Evolutionary conservation across 2,329 filamentous ascomycete genomes (phyloP).

Genomic region (Trichoderma breve): DNA sequence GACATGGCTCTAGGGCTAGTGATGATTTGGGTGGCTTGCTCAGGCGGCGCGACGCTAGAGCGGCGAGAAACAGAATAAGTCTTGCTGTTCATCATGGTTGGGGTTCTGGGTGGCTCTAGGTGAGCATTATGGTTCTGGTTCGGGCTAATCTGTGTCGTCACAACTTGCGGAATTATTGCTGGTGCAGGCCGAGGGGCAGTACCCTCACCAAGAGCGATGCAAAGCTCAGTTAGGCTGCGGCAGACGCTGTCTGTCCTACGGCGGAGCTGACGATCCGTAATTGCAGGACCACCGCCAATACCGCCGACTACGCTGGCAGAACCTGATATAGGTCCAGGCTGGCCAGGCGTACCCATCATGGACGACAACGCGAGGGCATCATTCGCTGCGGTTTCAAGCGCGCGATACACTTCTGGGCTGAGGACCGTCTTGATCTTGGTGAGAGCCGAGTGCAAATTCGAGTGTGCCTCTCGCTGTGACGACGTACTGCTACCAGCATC

Average conservation of each 20-base stretch:
- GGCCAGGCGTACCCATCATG: conserved; percentile 71
- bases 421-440: conserved; percentile 72
- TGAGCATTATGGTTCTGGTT: neutral
- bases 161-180: conserved; percentile 6
- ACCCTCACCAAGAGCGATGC: conserved; percentile 74
- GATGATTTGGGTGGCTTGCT: conserved; percentile 39
- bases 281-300: conserved; percentile 43
- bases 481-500: conserved; percentile 44
- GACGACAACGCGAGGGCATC: conserved; percentile 79
- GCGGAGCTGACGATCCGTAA: conserved; percentile 79
- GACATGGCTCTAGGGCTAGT: conserved; percentile 49
- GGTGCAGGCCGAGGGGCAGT: conserved; percentile 32
- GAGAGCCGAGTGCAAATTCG: conserved; percentile 76
- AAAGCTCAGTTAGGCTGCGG: conserved; percentile 87
- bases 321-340: conserved; percentile 66
- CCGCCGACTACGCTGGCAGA: conserved; percentile 56
- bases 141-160: neutral
- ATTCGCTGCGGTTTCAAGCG: conserved; percentile 75
- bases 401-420: conserved; percentile 68
- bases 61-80: conserved; percentile 40
- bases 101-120: neutral
- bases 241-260: conserved; percentile 92
- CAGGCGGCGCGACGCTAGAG: conserved; percentile 40
- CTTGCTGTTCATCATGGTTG: conserved; percentile 42
- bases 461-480: conserved; percentile 62